A percentile compares a stretch with the other conserved stretches of the same genome.
These are phyloP conservation scores for Choiromyces venosus DNA, from an alignment of 495 filamentous ascomycete genomes.

Conservation along the genomic window DNA sequence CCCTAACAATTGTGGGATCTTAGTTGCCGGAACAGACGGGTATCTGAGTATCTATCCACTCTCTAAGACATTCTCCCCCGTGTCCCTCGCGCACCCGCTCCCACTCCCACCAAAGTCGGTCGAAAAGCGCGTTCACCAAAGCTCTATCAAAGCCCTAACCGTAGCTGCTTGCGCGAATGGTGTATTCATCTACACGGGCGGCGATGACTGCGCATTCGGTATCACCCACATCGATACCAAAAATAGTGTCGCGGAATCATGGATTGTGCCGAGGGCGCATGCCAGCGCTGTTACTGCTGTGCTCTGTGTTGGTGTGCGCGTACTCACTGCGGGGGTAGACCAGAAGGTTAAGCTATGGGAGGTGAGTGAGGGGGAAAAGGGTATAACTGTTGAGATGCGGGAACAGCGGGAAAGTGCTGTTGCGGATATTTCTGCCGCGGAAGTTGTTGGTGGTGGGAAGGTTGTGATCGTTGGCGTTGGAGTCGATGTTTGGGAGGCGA, in stretches of 20 bases:
- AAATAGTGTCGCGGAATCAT: background rate
- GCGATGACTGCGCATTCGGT: constrained; percentile 34
- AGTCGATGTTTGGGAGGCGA: constrained; percentile 48
- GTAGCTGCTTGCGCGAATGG: background rate
- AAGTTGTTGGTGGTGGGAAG: constrained; percentile 4
- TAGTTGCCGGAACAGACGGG: constrained; percentile 62
- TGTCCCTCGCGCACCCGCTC: background rate
- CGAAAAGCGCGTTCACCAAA: constrained; percentile 26
- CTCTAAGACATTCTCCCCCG: constrained; percentile 37
- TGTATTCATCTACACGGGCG: constrained; percentile 25
- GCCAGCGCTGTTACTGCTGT: constrained; percentile 71
- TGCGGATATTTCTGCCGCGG: constrained; percentile 28
- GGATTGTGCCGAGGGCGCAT: constrained; percentile 64
- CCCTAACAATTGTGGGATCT: constrained; percentile 39
- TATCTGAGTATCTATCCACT: constrained; percentile 54
- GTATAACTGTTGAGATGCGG: constrained; percentile 38
- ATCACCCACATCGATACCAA: constrained; percentile 10
- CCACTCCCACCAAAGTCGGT: constrained; percentile 14
- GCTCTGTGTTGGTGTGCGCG: constrained; percentile 45
- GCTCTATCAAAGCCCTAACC: constrained; percentile 23
- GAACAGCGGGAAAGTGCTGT: constrained; percentile 62
- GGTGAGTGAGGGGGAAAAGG: constrained; percentile 21
- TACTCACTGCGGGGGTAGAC: constrained; percentile 69
- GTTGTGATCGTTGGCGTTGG: constrained; percentile 51
- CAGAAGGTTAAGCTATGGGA: constrained; percentile 76